Percentiles rank a stretch among this genome's conserved stretches.
Conservation (phyloP, 345 rosid genomes). For the Hibiscus mutabilis region DNA sequence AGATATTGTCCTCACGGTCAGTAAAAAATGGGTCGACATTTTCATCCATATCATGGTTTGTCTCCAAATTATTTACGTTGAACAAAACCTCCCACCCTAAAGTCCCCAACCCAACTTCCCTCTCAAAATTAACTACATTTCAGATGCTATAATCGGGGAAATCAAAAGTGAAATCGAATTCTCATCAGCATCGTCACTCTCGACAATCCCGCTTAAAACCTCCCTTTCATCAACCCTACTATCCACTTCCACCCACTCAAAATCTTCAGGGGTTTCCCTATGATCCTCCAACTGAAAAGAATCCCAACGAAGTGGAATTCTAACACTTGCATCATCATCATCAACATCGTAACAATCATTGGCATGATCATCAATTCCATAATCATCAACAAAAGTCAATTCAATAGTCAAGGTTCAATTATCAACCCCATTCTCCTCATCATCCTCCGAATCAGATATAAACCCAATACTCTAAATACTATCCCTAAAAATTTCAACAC, state of each 20-base stretch:
- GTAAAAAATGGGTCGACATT: slow-evolving; percentile 39
- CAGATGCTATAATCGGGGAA: slow-evolving; percentile 45
- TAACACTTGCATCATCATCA: slow-evolving; percentile 38
- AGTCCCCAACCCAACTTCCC: slow-evolving; percentile 39
- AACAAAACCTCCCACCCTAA: slow-evolving; percentile 79
- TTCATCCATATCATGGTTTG: slow-evolving; percentile 36
- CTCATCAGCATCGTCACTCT: slow-evolving; percentile 43
- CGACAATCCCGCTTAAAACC: slow-evolving; percentile 41
- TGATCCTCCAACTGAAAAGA: slow-evolving; percentile 61
- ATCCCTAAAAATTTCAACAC: slow-evolving; percentile 10
- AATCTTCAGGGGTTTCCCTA: slow-evolving; percentile 56
- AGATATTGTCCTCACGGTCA: slow-evolving; percentile 46
- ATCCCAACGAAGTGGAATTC: slow-evolving; percentile 67
- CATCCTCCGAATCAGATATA: slow-evolving; percentile 39
- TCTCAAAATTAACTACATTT: slow-evolving; percentile 41
- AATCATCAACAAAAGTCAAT: slow-evolving; percentile 48
- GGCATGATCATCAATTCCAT: slow-evolving; percentile 21
- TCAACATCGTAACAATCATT: slow-evolving; percentile 24
- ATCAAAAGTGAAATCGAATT: slow-evolving; percentile 50
- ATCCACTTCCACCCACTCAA: slow-evolving; percentile 93
- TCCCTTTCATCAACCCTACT: slow-evolving; percentile 58
- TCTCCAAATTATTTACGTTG: slow-evolving; percentile 53
- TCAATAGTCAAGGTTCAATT: slow-evolving; percentile 24
- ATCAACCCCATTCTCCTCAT: slow-evolving; percentile 28
- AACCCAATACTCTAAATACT: slow-evolving; percentile 31